Conservation (phyloP, 352 stramenopile species). For the Pythium brassicae region DNA sequence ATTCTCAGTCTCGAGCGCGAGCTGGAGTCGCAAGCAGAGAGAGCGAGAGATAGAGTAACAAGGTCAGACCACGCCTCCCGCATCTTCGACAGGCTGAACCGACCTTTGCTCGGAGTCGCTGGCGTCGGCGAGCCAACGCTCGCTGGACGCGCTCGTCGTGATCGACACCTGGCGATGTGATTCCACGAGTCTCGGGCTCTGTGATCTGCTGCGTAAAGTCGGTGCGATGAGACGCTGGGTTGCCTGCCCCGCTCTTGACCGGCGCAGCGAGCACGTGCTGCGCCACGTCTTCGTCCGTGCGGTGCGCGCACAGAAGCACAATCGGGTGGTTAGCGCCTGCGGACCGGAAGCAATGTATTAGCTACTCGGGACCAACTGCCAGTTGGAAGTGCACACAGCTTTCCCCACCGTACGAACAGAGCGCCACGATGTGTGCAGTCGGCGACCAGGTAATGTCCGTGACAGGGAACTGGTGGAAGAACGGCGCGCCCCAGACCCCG, state of each 20-base stretch:
- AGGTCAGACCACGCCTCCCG: not conserved
- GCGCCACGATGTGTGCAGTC: constrained; percentile 52
- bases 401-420: constrained; percentile 52
- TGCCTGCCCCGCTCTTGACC: not conserved
- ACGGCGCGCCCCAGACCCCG: constrained; percentile 48
- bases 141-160: constrained; percentile 36
- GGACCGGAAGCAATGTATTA: constrained; percentile 4
- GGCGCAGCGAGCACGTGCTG: constrained; percentile 5
- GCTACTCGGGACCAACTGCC: not conserved
- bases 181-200: not conserved
- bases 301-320: constrained; percentile 50
- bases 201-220: not conserved
- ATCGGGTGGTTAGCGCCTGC: constrained; percentile 52
- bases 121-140: constrained; percentile 35
- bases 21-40: not conserved
- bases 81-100: not conserved
- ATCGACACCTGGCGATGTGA: constrained; percentile 10
- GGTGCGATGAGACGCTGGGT: not conserved
- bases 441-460: constrained; percentile 60
- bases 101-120: constrained; percentile 45
- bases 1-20: constrained; percentile 11
- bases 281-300: constrained; percentile 33
- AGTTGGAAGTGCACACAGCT: not conserved
- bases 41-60: not conserved
- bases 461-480: constrained; percentile 50